phyloP scores from a whole-genome alignment of 2,329 filamentous ascomycete genomes.

The Sporothrix protearum region DNA sequence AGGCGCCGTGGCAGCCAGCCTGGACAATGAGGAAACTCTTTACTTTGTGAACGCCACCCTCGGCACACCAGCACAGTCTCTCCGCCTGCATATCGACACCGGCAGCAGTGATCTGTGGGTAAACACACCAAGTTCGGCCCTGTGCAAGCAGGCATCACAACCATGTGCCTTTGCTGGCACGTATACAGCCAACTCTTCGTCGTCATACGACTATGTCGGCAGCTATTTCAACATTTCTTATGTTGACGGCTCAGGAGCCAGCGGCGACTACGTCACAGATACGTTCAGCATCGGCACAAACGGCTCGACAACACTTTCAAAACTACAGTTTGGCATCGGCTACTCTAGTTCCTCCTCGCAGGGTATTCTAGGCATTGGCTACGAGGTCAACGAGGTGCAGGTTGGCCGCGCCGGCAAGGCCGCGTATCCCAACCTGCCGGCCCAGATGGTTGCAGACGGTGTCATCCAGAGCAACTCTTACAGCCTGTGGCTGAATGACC shows the following conservation, averaged over 20 bases:
- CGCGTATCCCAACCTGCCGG: conserved; percentile 66
- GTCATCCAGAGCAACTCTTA: conserved; percentile 64
- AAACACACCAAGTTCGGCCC: conserved; percentile 59
- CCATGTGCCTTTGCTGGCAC: conserved; percentile 62
- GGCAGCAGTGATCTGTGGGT: conserved; percentile 69
- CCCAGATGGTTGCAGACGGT: conserved; percentile 58
- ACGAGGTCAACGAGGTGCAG: conserved; percentile 72
- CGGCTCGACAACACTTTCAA: conserved; percentile 32
- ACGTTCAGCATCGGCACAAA: conserved; percentile 55
- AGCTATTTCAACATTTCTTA: conserved; percentile 84
- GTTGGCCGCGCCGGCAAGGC: conserved; percentile 53
- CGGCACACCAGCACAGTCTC: conserved; percentile 57
- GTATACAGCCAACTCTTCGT: conserved; percentile 68
- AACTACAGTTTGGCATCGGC: conserved; percentile 69
- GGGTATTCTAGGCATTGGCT: conserved; percentile 84
- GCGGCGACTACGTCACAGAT: conserved; percentile 78
- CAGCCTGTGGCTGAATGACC: conserved; percentile 72
- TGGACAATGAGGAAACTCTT: conserved; percentile 61
- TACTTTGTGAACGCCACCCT: conserved; percentile 62
- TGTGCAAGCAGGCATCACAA: conserved; percentile 51
- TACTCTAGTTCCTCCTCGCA: conserved; percentile 59
- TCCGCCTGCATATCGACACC: conserved; percentile 63
- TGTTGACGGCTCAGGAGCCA: conserved; percentile 72
- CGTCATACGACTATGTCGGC: conserved; percentile 70
- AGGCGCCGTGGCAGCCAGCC: conserved; percentile 41